Evolutionary conservation across 306 rosid species (phyloP), one percentile per base, ranked within the genome.

Genomic region (Vachellia pachyceras): DNA sequence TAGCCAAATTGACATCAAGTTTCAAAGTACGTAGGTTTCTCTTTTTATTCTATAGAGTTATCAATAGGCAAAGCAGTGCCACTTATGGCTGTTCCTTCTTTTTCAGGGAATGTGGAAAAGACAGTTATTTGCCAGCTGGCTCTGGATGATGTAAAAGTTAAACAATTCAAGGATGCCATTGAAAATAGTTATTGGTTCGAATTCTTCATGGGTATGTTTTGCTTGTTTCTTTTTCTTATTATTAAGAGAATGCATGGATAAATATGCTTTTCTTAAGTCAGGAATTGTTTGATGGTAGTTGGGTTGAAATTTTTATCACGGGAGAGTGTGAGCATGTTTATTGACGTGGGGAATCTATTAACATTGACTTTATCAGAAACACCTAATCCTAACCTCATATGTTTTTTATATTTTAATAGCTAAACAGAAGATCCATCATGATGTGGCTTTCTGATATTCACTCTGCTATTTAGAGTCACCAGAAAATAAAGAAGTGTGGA

Each of bases 161-260:
- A 89, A 85, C 98, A 89, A 22, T 95, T 95, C 88, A 93, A 88
- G 91, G 94, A 95, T 80, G 99, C 99, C 75, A 90, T 95, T 64
- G 98, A 92, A 86, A 95, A 84, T 75, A 91, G 87, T 78, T 93
- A 95, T 87, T 95, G 98, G 99, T 86, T 95, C 82, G 99, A 95
- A 85, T 95, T 95, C 85, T 95, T 95, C 86, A 87, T 95, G 91
- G 99, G 99, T 95, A 93, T 77, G 98, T 86, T 79, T 52, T 76
- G 29, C 77, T 37, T 71, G 70, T 68, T 60, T 80, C 45, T 78
- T 64, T 61, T 67, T 10, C 37, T n/a, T 68, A 23, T 39, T 66
- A 58, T 71, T 52, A 50, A n/a, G 52, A 29, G 63, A 84, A n/a
- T n/a, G n/a, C n/a, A 67, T 52, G 36, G 45, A 47, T 57, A 39